Evolutionary conservation across 2,329 filamentous ascomycete species (phyloP), one percentile per base, ranked within the genome.

Genomic region (Botrytis fragariae): DNA sequence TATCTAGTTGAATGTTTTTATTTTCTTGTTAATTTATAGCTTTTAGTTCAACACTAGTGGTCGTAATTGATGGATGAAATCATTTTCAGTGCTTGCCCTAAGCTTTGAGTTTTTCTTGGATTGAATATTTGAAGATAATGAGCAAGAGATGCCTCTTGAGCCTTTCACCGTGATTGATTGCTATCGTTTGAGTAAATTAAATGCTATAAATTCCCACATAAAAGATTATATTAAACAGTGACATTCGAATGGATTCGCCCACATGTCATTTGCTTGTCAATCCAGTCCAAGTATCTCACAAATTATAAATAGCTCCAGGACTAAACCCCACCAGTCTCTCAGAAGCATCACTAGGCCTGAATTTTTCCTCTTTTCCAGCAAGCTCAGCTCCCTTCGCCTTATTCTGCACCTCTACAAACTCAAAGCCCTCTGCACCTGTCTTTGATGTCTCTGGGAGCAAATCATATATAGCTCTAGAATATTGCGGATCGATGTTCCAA

Each of bases 271-370:
- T 9, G 44, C 18, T 20, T 51, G 10, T 4, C 8, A 51, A 51
- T 12, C 10, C 9, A 51, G 3, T 25, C 22, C 22, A 25, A 51
- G 3, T 25, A 12, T 9, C 22, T 67, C 42, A 67, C 18, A 37
- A 10, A 37, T 67, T 67, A n/a, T 67, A 67, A 25, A 67, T 67
- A 51, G 10, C 32, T 45, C 54, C 71, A 14, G 71, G 71, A 35
- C 18, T 16, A 42, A 72, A 72, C 1, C 64, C 71, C 1, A 72
- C 71, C 39, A 72, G 61, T 59, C 71, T 72, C 54, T 72, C 71
- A 25, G 65, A 51, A 12, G 63, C 39, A 51, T 95, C 95, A 90
- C 94, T 96, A 90, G 92, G 89, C 39, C 86, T 91, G 22, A 93
- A 95, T 72, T 95, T 95, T 79, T 51, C 71, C 39, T 72, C 71